These are phyloP conservation scores for Tillandsia leiboldiana DNA, from an alignment of 176 grass and related monocot genomes.

Conservation along the genomic window DNA sequence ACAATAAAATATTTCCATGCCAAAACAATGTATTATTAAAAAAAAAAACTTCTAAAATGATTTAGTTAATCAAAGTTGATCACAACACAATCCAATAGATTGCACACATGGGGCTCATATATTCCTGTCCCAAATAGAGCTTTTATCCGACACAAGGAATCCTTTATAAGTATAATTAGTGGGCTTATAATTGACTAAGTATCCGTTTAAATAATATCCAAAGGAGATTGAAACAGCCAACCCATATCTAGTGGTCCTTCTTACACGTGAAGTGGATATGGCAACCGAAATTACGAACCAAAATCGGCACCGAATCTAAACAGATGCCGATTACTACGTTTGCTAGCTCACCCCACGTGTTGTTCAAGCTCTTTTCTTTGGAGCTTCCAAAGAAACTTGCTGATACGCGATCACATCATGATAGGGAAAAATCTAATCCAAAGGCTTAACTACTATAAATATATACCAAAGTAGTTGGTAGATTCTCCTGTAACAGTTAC, in stretches of 20 bases:
- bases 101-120: too few relatives aligned
- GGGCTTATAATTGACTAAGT: neutral
- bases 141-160: neutral
- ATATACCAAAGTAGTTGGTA: too few relatives aligned
- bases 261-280: neutral
- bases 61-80: too few relatives aligned
- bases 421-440: too few relatives aligned
- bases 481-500: too few relatives aligned
- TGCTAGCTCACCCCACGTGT: neutral
- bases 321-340: neutral
- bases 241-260: neutral
- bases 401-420: too few relatives aligned
- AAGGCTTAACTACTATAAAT: too few relatives aligned
- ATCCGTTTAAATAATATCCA: neutral
- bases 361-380: neutral
- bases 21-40: too few relatives aligned
- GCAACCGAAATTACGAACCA: neutral
- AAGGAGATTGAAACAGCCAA: neutral
- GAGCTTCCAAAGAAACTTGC: neutral
- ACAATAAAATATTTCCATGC: too few relatives aligned
- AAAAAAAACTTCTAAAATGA: too few relatives aligned
- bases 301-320: neutral
- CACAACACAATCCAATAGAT: too few relatives aligned
- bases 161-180: neutral
- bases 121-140: too few relatives aligned